A percentile compares a stretch with the other conserved stretches of the same genome.
Conservation (phyloP, 495 filamentous ascomycete genomes). For the Tuber borchii region DNA sequence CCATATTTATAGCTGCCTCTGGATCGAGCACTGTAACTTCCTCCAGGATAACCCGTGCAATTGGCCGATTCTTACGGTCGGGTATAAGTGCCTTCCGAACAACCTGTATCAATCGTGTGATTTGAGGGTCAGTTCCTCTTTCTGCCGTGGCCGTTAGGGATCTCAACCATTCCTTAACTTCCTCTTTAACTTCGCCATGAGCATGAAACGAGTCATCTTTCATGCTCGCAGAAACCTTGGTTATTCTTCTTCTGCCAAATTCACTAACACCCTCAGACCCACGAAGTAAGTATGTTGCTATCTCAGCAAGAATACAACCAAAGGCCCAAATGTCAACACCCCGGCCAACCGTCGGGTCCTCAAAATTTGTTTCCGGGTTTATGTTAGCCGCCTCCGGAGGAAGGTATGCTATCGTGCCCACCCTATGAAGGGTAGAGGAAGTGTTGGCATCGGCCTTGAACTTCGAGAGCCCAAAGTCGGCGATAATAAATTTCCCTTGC, state of each 20-base stretch:
- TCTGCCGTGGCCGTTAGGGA: neutral
- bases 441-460: neutral
- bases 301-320: slow-evolving; percentile 38
- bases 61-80: neutral
- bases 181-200: neutral
- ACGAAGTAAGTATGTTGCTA: slow-evolving; percentile 18
- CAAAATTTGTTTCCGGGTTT: neutral
- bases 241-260: slow-evolving; percentile 4
- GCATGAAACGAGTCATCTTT: neutral
- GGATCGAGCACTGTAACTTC: neutral
- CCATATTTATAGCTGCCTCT: neutral
- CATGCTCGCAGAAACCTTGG: neutral
- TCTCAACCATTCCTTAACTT: slow-evolving; percentile 1
- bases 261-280: slow-evolving; percentile 2
- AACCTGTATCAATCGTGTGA: neutral
- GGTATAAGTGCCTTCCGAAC: neutral
- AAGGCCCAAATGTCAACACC: slow-evolving; percentile 41
- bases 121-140: neutral
- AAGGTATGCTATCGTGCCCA: slow-evolving; percentile 3
- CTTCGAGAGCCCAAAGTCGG: slow-evolving; percentile 26
- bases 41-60: neutral
- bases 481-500: slow-evolving; percentile 18
- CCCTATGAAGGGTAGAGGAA: neutral
- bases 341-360: slow-evolving; percentile 18
- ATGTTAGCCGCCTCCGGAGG: neutral